phyloP scores from a whole-genome alignment of 257 asterid species.

The Solanum boliviense region DNA sequence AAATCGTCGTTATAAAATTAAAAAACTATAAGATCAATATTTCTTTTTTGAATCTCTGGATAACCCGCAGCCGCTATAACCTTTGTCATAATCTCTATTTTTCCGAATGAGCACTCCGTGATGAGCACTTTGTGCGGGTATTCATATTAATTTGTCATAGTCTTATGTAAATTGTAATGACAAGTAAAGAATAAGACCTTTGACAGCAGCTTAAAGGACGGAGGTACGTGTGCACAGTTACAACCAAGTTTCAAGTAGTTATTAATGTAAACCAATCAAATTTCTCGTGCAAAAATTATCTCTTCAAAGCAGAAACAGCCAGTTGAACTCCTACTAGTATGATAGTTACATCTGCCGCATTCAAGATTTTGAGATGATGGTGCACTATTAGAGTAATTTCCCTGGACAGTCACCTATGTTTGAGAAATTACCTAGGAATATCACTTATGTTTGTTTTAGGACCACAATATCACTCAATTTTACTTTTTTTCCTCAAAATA shows the following conservation, averaged over 20 bases:
- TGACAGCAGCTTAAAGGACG: not conserved
- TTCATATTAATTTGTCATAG: not conserved
- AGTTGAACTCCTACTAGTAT: not conserved
- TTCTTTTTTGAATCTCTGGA: too few relatives aligned
- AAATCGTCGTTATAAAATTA: not conserved
- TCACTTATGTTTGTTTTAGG: too few relatives aligned
- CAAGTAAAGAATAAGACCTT: not conserved
- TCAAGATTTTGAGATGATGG: too few relatives aligned
- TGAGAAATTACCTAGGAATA: too few relatives aligned
- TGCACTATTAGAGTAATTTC: too few relatives aligned
- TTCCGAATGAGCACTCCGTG: too few relatives aligned
- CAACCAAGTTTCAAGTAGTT: not conserved
- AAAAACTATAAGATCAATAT: too few relatives aligned
- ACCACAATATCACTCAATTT: too few relatives aligned
- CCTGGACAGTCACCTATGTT: too few relatives aligned
- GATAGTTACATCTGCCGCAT: not conserved
- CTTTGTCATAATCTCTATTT: too few relatives aligned
- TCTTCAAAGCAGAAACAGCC: not conserved
- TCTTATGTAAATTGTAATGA: not conserved
- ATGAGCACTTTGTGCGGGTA: too few relatives aligned
- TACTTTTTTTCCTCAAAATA: too few relatives aligned
- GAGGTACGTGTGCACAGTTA: not conserved
- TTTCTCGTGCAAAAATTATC: not conserved
- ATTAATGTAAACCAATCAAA: not conserved
- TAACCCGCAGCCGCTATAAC: accelerated